These are phyloP conservation scores for Fonsecaea nubica DNA, from an alignment of 2,329 filamentous ascomycete genomes.

Conservation along the genomic window DNA sequence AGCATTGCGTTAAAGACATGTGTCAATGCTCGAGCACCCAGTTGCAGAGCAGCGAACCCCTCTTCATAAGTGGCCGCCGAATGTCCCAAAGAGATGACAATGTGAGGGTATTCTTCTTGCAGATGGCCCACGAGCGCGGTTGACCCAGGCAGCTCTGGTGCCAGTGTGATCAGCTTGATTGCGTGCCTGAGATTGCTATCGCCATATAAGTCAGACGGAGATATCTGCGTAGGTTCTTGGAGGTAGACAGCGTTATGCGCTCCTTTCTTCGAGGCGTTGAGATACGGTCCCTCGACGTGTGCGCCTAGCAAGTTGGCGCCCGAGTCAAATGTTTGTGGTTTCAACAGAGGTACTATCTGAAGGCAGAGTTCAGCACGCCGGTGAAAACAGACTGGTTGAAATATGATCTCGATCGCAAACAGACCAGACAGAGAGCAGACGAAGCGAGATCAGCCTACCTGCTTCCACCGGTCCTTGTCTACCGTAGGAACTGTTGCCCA, in stretches of 20 bases:
- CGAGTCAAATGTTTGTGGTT: slow-evolving; percentile 45
- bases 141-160: slow-evolving; percentile 58
- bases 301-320: slow-evolving; percentile 61
- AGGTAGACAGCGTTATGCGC: slow-evolving; percentile 59
- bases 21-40: slow-evolving; percentile 60
- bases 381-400: background rate
- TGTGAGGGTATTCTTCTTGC: slow-evolving; percentile 46
- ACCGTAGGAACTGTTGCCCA: slow-evolving; percentile 39
- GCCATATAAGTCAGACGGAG: slow-evolving; percentile 55
- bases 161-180: slow-evolving; percentile 60
- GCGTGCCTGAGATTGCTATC: slow-evolving; percentile 47
- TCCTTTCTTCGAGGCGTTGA: slow-evolving; percentile 60
- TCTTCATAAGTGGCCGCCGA: slow-evolving; percentile 56
- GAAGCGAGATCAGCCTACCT: slow-evolving; percentile 24
- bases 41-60: slow-evolving; percentile 53
- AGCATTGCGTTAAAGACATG: slow-evolving; percentile 64
- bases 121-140: slow-evolving; percentile 52
- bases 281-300: slow-evolving; percentile 64
- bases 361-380: background rate
- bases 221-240: slow-evolving; percentile 43
- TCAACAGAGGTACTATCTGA: slow-evolving; percentile 33
- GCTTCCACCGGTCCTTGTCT: slow-evolving; percentile 30
- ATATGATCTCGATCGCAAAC: background rate
- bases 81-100: slow-evolving; percentile 59
- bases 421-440: background rate